Evolutionary conservation across 2,329 filamentous ascomycete genomes (phyloP), one percentile per base, ranked within the genome.

Genomic region (Botrytis paeoniae): DNA sequence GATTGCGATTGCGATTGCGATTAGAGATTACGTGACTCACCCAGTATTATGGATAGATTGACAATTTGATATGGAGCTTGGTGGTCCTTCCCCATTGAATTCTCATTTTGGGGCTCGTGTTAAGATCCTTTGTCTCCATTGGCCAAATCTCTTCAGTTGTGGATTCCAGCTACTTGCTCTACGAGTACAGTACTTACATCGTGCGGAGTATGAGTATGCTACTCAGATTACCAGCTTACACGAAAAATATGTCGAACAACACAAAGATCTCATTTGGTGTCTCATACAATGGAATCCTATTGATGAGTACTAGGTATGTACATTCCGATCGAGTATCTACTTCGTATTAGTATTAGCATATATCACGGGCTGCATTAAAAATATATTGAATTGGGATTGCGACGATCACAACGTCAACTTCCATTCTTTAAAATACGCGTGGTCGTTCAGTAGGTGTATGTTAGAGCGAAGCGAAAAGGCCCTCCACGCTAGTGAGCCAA

Each of bases 11-110:
- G 39, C 9, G 61, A 45, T 64, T 57, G 39, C 5, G 61, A 64
- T 64, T 45, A 64, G 39, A 66, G 43, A 51, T 66, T 65, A 32
- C 29, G 63, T 16, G 63, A 63, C 61, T 63, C 37, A 5, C n/a
- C 57, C 57, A 14, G 57, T 25, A 61, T n/a, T 16, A 61, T 61
- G 32, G 37, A 62, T 39, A 45, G 20, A 51, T n/a, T 51, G 48
- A 51, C 48, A n/a, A 14, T 51, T 51, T 62, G 62, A 48, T 32
- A 65, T 65, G 43, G 57, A 59, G 45, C 48, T 43, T 54, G 51
- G 37, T 59, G n/a, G n/a, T 18, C 35, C 66, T 29, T 66, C 29
- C 63, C 37, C 60, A 39, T 63, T 57, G 6, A 64, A n/a, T 54
- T n/a, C 48, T n/a, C 48, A 12, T 32, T 39, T 51, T 51, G 12